Evolutionary conservation across 805 yeast species (phyloP).

Genomic region (Brettanomyces naardenensis): DNA sequence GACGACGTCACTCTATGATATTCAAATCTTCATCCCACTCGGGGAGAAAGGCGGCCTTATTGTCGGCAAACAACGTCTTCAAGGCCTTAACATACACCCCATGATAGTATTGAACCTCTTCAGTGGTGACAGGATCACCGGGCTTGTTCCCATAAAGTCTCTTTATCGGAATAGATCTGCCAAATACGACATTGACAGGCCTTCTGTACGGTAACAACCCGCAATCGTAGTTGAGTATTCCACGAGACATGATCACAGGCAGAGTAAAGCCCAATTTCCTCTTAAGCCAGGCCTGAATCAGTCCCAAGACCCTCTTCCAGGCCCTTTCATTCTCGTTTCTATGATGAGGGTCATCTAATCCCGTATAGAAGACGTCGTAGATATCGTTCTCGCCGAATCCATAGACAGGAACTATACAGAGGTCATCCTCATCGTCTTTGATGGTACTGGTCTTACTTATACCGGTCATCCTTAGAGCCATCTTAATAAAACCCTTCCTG

Average conservation of each 20-base stretch:
- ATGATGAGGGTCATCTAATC: conserved; percentile 10
- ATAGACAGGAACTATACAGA: conserved; percentile 76
- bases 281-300: conserved; percentile 66
- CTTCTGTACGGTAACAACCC: conserved; percentile 84
- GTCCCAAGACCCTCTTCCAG: conserved; percentile 32
- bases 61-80: conserved; percentile 52
- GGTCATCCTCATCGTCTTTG: conserved; percentile 40
- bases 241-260: conserved; percentile 88
- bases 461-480: conserved; percentile 58
- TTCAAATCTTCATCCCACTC: conserved; percentile 40
- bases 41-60: conserved; percentile 45
- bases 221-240: conserved; percentile 85
- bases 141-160: conserved; percentile 17
- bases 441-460: conserved; percentile 8
- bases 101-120: conserved; percentile 65
- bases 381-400: conserved; percentile 84
- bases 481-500: conserved; percentile 81
- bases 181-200: conserved; percentile 70
- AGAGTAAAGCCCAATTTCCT: conserved; percentile 69
- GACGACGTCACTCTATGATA: conserved; percentile 40
- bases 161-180: conserved; percentile 44
- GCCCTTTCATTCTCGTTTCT: conserved; percentile 12
- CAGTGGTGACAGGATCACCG: conserved; percentile 26
- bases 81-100: conserved; percentile 58
- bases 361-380: conserved; percentile 30